Percentiles rank a stretch among this genome's conserved stretches.
Evolutionary conservation across 2,329 filamentous ascomycete species (phyloP).

Genomic region (Paracorniculantispora psalliotae): DNA sequence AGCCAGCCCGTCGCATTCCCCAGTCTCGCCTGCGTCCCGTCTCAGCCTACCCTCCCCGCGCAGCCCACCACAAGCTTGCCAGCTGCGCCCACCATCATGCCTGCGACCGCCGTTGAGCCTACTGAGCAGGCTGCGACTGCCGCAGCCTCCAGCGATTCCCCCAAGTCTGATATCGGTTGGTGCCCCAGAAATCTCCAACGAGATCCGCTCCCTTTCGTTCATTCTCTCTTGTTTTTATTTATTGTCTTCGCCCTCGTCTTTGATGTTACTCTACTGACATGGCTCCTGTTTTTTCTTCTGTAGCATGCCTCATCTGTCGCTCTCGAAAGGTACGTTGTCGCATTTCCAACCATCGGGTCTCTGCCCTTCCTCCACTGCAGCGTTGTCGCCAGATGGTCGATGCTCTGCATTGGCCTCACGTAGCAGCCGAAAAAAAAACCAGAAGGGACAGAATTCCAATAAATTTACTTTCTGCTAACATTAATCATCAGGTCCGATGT

Average conservation of each 20-base stretch:
- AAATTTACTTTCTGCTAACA: neutral
- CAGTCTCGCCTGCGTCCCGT: neutral
- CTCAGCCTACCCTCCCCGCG: neutral
- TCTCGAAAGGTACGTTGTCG: constrained; percentile 16
- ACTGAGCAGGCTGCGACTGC: constrained; percentile 10
- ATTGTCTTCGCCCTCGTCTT: neutral
- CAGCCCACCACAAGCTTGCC: constrained; percentile 1
- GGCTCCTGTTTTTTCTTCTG: neutral
- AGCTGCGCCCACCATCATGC: constrained; percentile 12
- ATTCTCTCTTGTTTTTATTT: neutral
- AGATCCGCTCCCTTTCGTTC: constrained; percentile 4
- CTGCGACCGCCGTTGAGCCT: constrained; percentile 14
- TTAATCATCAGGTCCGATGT: constrained; percentile 21
- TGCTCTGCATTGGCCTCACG: neutral
- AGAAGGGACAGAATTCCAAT: neutral
- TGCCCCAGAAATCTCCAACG: constrained; percentile 8
- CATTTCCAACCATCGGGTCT: neutral
- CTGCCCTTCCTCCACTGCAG: neutral
- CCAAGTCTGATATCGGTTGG: constrained; percentile 16
- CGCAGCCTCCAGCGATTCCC: constrained; percentile 12
- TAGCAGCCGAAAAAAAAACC: neutral
- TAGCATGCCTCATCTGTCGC: constrained; percentile 17
- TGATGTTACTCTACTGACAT: constrained; percentile 9
- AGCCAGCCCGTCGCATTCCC: neutral
- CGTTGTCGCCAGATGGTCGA: neutral